Conservation (phyloP, 2,329 filamentous ascomycete genomes). For the Monosporascus ibericus region DNA sequence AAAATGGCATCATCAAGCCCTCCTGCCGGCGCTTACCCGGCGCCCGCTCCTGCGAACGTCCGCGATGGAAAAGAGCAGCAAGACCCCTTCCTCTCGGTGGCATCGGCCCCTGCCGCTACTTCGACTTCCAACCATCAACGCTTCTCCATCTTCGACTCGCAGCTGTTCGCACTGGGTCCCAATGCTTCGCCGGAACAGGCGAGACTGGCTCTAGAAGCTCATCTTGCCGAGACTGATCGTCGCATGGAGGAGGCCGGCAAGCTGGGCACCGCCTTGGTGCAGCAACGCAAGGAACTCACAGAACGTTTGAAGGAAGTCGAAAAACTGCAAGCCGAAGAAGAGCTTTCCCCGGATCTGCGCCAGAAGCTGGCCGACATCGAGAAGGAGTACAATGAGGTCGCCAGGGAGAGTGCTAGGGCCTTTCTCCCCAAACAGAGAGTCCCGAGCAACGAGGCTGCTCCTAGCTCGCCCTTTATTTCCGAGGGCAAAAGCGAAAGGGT, state of each 20-base stretch:
- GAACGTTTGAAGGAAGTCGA: constrained; percentile 83
- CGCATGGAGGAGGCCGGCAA: constrained; percentile 87
- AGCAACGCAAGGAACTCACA: constrained; percentile 77
- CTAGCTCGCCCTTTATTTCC: constrained; percentile 46
- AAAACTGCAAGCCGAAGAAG: constrained; percentile 65
- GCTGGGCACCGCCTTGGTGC: constrained; percentile 73
- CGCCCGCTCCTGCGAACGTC: constrained; percentile 21
- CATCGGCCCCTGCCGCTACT: constrained; percentile 22
- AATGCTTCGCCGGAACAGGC: constrained; percentile 75
- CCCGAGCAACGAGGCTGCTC: constrained; percentile 58
- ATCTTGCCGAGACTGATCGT: constrained; percentile 86
- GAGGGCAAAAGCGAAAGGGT: constrained; percentile 49
- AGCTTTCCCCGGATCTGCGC: constrained; percentile 77
- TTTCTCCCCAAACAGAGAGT: constrained; percentile 81
- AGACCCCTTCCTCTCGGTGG: constrained; percentile 54
- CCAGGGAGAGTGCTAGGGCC: constrained; percentile 79
- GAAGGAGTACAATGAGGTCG: constrained; percentile 91
- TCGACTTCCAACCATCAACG: constrained; percentile 50
- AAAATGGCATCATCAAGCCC: constrained; percentile 38
- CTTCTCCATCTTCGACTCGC: constrained; percentile 77
- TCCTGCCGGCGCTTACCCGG: constrained; percentile 32
- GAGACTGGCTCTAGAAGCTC: constrained; percentile 82
- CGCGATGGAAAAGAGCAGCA: constrained; percentile 23
- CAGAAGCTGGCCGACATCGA: constrained; percentile 82
- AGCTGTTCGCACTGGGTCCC: constrained; percentile 73